Base-by-base conservation (phyloP, 2,329 filamentous ascomycete genomes). In the Spiromastix sp. region DNA sequence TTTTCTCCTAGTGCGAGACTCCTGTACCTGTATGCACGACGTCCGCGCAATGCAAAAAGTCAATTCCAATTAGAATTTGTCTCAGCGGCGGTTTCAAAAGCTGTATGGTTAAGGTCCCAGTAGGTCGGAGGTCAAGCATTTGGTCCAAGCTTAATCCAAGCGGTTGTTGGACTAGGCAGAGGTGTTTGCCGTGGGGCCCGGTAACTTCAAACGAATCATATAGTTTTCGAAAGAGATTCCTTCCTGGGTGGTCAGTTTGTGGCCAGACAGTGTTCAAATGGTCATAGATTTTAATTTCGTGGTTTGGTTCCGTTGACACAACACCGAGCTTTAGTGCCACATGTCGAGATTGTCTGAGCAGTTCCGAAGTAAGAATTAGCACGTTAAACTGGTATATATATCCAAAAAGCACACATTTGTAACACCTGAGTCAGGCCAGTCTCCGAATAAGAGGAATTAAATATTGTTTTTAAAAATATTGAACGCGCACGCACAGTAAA, bases 331-430 rank as follows among this genome's bases (percentile, higher is more conserved):
- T 32, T 13, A 32, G 13, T 6, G 18, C 30, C 13, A 32, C 22
- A 27, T 34, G 10, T 32, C 30, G 9, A 19, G 18, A 6, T 13
- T 21, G 9, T 15, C 30, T 32, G 21, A 24, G 7, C 7, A 24
- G 21, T n/a, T 7, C 21, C 21, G 21, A 24, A 24, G 7, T 7
- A 24, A 24, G 12, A n/a, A 41, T 51, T 27, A 49, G 53, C 40
- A 36, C 44, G 33, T 34, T 20, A 42, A 31, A 4, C 26, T 28
- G 7, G n/a, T n/a, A 24, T 24, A 24, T 24, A 24, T 24, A 24
- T 24, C n/a, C 30, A 17, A 30, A 32, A 17, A 35, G 31, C 26
- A 34, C 37, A 37, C n/a, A n/a, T n/a, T n/a, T n/a, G n/a, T n/a
- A n/a, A n/a, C n/a, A n/a, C n/a, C n/a, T n/a, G n/a, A n/a, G n/a